These are phyloP conservation scores for Calonectria pauciramosa DNA, from an alignment of 2,329 filamentous ascomycete genomes.

Conservation along the genomic window DNA sequence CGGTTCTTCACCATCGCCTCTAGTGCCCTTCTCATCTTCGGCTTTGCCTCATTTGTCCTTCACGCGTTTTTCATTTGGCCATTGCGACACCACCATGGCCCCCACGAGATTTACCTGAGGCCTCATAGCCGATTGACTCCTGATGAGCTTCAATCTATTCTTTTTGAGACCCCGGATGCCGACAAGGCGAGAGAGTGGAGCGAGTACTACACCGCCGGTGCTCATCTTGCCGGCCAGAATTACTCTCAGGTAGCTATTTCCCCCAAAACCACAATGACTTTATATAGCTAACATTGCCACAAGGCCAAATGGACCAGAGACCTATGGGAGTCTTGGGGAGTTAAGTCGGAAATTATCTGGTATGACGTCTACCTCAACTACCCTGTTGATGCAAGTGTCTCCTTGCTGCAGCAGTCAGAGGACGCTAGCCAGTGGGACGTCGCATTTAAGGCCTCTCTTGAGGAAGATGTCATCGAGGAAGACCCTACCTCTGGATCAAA, in stretches of 20 bases:
- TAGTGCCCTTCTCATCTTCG: constrained; percentile 65
- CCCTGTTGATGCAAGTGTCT: constrained; percentile 78
- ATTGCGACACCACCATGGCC: constrained; percentile 50
- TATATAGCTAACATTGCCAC: constrained; percentile 16
- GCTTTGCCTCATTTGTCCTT: constrained; percentile 64
- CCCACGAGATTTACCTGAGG: constrained; percentile 46
- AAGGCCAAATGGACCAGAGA: constrained; percentile 81
- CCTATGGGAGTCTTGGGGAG: constrained; percentile 79
- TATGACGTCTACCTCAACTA: constrained; percentile 88
- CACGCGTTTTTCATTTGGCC: constrained; percentile 60
- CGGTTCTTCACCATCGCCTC: constrained; percentile 76
- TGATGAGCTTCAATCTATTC: constrained; percentile 67
- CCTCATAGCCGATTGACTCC: constrained; percentile 52
- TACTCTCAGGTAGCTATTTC: constrained; percentile 70
- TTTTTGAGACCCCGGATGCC: constrained; percentile 70
- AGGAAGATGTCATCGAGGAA: constrained; percentile 87
- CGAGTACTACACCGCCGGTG: constrained; percentile 81
- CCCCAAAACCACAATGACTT: background rate
- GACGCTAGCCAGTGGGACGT: constrained; percentile 66
- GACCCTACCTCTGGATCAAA: constrained; percentile 82
- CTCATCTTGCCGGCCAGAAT: constrained; percentile 84
- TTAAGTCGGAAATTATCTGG: constrained; percentile 73
- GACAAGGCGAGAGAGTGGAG: constrained; percentile 78
- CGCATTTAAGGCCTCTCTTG: constrained; percentile 83
- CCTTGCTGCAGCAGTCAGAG: constrained; percentile 67